Base-by-base conservation (phyloP, 2,329 filamentous ascomycete species). In the Ophiostoma sp. region DNA sequence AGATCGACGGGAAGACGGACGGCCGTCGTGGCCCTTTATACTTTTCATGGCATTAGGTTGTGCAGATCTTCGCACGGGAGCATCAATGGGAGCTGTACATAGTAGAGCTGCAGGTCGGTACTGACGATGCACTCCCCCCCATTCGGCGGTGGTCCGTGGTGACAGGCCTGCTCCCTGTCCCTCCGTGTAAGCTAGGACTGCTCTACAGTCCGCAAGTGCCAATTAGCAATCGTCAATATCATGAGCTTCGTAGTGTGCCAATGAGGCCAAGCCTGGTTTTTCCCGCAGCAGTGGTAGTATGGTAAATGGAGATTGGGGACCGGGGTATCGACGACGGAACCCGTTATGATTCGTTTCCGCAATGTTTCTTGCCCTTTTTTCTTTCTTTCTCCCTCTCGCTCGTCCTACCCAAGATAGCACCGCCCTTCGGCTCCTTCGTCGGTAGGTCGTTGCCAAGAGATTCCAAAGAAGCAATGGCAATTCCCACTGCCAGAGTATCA, bases 381-480 rank as follows among this genome's bases (percentile, higher is more conserved):
- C 17, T 48, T 17, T n/a, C 44, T 48, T n/a, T 48, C 20, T n/a
- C n/a, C 20, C 6, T n/a, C 7, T 48, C 17, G 7, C 20, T 20
- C 44, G 17, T 20, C n/a, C 17, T 48, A n/a, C 0, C 17, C 7
- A 39, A n/a, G 44, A 48, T 48, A 48, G 11, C 2, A 48, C 44
- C 44, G n/a, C 44, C 36, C 44, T 57, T 57, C 23, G 52, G 52
- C 23, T 57, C 52, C n/a, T 57, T 57, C 52, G 52, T 57, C 52
- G 52, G 52, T 31, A 57, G 52, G 23, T 57, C 52, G 52, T 27
- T 27, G 52, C 52, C 52, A 57, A 57, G 52, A 57, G 23, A 31
- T 57, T 31, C 17, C 20, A 48, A 48, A 48, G 20, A 48, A 17
- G 44, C 52, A 57, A 57, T 27, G 52, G 8, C 4, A 31, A 57